Base-by-base conservation (phyloP, 345 rosid species). In the Eucalyptus marginata region DNA sequence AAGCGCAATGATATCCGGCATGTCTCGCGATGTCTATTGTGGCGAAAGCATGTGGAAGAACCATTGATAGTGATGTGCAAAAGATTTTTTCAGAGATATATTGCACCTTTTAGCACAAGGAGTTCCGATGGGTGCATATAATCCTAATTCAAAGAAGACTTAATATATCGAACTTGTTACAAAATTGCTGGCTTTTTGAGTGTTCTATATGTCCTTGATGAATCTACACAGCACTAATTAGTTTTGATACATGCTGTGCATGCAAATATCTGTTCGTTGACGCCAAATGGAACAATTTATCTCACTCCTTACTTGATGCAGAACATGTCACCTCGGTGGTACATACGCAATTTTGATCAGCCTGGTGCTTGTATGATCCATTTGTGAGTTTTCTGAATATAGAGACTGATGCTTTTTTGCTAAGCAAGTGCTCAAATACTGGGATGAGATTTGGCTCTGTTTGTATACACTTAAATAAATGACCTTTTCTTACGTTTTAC, bases 261-360 rank as follows among this genome's bases (percentile, higher is more conserved):
- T 76, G 46, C 47, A 76, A 36, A 20, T 76, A 36, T 76, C 43
- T 36, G 83, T 76, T 71, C 0, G 8, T 36, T 76, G 25, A 76
- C 5, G 2, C 27, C 83, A 18, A 44, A 76, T 76, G 83, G 13
- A 76, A 18, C 47, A 36, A 36, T 20, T 36, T 76, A 86, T 51
- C 29, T 88, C 58, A 27, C 81, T 84, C 31, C 86, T 43, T 87
- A 90, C 64, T 87, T 89, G 64, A 76, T 91, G 86, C 94, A 96
- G 98, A 89, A 89, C 90, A 92, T 95, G 96, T 95, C 96, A 3
- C 99, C 99, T 52, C 97, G 99, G 88, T 97, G 98, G 99, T 97
- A 96, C 90, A 96, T 96, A 88, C 93, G 94, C 79, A 97, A 97
- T 90, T 96, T 97, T 90, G 94, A 96, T 88, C 91, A 92, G 52